Conservation (phyloP, 768 basidiomycete species). For the Daedaleopsis nitida region DNA sequence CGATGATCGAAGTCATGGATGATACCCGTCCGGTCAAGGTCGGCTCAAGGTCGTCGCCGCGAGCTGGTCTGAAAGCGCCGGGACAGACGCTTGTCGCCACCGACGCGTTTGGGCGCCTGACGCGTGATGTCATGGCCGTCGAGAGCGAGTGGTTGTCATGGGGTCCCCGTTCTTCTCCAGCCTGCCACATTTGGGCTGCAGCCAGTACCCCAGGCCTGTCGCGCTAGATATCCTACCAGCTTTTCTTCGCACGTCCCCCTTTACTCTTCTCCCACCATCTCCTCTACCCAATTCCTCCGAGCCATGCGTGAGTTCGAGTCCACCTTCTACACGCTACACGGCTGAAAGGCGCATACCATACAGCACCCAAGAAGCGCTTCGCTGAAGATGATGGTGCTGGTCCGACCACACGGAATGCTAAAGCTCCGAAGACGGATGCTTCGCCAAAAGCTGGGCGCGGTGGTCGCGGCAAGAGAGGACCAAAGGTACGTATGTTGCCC, state of each 20-base stretch:
- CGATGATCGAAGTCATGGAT: no score
- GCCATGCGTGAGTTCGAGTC: conserved; percentile 16
- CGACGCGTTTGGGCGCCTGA: conserved; percentile 22
- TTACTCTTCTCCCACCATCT: not conserved
- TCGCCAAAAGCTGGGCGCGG: conserved; percentile 33
- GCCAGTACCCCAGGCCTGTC: not conserved
- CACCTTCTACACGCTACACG: not conserved
- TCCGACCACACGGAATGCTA: conserved; percentile 42
- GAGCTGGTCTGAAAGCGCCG: no score
- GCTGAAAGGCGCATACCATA: not conserved
- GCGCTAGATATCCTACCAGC: not conserved
- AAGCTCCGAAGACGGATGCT: conserved; percentile 38
- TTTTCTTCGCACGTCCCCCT: conserved; percentile 2
- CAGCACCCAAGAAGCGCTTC: conserved; percentile 28
- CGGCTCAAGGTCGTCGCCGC: no score
- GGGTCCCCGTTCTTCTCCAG: conserved; percentile 8
- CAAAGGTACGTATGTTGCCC: conserved; percentile 44
- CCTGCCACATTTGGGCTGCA: not conserved
- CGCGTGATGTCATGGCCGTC: conserved; percentile 37
- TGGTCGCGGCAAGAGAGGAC: conserved; percentile 42
- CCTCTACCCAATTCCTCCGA: not conserved
- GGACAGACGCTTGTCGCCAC: conserved; percentile 12
- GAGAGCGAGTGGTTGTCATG: conserved; percentile 23
- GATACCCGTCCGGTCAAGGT: no score
- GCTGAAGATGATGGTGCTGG: conserved; percentile 26